A percentile compares a stretch with the other conserved stretches of the same genome.
These are phyloP conservation scores for Musa itinerans DNA, from an alignment of 176 grass and related monocot genomes.

Conservation along the genomic window DNA sequence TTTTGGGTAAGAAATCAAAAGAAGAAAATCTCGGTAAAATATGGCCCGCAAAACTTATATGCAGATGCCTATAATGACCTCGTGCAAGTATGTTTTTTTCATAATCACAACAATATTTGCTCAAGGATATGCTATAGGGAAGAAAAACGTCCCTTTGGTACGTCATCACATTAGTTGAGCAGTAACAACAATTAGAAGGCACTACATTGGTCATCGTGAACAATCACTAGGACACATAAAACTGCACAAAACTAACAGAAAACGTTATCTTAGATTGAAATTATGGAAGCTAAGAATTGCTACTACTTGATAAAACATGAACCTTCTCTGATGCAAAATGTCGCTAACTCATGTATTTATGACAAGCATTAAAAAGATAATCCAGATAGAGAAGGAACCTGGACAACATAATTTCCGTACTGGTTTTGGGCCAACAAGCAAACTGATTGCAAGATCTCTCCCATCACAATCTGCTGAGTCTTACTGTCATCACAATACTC, in stretches of 20 bases:
- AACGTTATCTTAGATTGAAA: neutral
- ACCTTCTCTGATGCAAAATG: neutral
- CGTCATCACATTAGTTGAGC: neutral
- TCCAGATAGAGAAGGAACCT: neutral
- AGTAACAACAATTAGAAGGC: neutral
- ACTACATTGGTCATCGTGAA: no score
- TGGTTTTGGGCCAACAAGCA: slow-evolving; percentile 15
- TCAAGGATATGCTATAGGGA: neutral
- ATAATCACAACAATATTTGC: neutral
- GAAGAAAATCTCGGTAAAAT: neutral
- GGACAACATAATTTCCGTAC: slow-evolving; percentile 24
- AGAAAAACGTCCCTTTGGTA: neutral
- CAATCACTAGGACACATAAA: no score
- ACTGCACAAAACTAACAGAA: no score
- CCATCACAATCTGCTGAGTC: slow-evolving; percentile 18
- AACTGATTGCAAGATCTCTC: slow-evolving; percentile 22
- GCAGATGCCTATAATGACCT: neutral
- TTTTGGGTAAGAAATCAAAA: neutral
- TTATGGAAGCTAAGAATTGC: neutral
- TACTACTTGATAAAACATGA: neutral
- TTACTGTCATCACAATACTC: slow-evolving; percentile 14
- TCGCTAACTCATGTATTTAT: neutral
- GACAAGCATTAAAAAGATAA: neutral
- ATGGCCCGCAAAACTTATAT: neutral
- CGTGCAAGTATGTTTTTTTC: neutral